These are phyloP conservation scores for Ceratobasidium sp. DNA, from an alignment of 1,284 basidiomycete genomes.

Conservation along the genomic window DNA sequence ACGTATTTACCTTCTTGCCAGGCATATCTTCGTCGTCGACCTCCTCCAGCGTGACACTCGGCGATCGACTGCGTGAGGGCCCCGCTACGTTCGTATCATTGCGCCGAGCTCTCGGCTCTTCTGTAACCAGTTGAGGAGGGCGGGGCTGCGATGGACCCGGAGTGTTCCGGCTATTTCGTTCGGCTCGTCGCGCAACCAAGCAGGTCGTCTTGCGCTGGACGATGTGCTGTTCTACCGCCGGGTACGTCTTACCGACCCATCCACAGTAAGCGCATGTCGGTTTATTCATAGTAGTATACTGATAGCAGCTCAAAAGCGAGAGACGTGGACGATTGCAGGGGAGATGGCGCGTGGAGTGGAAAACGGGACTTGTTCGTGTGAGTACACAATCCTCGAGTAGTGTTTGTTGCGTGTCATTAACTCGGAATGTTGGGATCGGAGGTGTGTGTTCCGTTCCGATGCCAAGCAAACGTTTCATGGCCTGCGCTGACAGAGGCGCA, in stretches of 20 bases:
- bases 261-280: conserved; percentile 1
- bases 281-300: background rate
- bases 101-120: background rate
- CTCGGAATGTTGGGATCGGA: background rate
- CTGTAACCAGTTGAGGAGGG: background rate
- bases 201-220: background rate
- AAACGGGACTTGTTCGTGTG: background rate
- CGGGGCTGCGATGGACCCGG: background rate
- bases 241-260: background rate
- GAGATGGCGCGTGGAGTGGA: background rate
- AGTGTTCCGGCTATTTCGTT: background rate
- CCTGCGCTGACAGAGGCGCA: background rate
- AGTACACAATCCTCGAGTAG: background rate
- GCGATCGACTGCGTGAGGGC: background rate
- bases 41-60: conserved; percentile 8
- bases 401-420: background rate
- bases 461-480: background rate
- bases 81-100: background rate
- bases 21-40: conserved; percentile 1
- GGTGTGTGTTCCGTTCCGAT: background rate
- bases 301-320: too few relatives aligned
- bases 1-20: background rate
- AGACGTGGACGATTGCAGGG: too few relatives aligned
- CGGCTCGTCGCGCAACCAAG: background rate
- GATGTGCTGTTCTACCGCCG: background rate